Evolutionary conservation across 1,284 basidiomycete species (phyloP).

Genomic region (Cryptococcus sp.): DNA sequence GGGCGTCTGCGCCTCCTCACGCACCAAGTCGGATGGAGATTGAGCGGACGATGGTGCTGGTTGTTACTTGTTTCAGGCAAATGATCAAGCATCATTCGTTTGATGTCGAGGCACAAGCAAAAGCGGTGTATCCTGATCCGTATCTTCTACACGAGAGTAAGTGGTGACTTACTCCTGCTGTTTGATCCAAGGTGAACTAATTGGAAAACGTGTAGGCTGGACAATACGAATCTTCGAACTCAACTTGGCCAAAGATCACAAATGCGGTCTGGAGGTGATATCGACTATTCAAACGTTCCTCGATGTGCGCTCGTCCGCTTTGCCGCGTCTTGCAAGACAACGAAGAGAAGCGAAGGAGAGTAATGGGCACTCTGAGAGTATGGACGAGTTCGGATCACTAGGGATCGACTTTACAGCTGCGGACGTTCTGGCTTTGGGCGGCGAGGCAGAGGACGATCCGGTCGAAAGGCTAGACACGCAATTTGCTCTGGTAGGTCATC

Average conservation of each 20-base stretch:
- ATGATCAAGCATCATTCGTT: conserved; percentile 62
- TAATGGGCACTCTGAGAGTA: conserved; percentile 64
- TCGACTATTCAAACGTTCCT: conserved; percentile 67
- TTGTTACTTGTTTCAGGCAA: conserved; percentile 65
- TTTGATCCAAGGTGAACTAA: not conserved
- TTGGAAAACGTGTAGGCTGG: conserved; percentile 60
- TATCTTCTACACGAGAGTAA: conserved; percentile 63
- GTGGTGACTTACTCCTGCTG: conserved; percentile 35
- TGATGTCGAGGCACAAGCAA: conserved; percentile 33
- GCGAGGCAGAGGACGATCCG: conserved; percentile 33
- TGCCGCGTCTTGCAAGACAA: conserved; percentile 58
- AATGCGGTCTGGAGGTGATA: conserved; percentile 63
- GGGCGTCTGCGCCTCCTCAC: conserved; percentile 5
- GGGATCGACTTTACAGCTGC: conserved; percentile 48
- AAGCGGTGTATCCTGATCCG: conserved; percentile 65
- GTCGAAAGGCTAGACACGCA: conserved; percentile 40
- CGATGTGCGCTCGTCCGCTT: conserved; percentile 60
- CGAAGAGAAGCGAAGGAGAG: conserved; percentile 35
- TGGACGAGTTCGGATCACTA: conserved; percentile 60
- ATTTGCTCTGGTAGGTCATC: conserved; percentile 40
- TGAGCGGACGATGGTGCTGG: conserved; percentile 55
- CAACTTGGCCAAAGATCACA: conserved; percentile 56
- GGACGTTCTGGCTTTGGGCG: conserved; percentile 44
- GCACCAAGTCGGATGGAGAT: conserved; percentile 40
- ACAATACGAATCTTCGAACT: conserved; percentile 63